Evolutionary conservation across 495 filamentous ascomycete genomes (phyloP).

Genomic region (Cercophora sp.): DNA sequence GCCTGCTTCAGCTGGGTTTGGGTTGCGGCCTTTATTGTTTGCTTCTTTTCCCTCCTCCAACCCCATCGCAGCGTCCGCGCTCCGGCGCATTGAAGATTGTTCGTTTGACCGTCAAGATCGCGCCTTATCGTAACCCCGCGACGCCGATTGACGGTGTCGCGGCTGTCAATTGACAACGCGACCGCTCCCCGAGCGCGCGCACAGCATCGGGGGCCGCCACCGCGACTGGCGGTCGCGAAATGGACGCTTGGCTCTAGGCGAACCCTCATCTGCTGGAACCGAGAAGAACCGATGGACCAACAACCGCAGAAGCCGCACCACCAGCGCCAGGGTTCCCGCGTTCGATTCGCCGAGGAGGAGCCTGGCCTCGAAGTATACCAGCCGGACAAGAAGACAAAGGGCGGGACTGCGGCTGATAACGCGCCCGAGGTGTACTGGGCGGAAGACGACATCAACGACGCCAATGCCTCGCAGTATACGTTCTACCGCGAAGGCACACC

Average conservation of each 20-base stretch:
- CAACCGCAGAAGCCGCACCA: constrained; percentile 15
- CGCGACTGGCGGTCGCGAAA: too few species aligned
- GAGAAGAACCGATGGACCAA: not conserved
- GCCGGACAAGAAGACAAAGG: not conserved
- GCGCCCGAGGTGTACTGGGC: constrained; percentile 29
- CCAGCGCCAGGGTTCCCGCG: constrained; percentile 24
- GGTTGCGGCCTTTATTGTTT: not conserved
- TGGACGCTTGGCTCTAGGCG: constrained; percentile 22
- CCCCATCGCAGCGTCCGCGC: not conserved
- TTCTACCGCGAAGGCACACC: constrained; percentile 38
- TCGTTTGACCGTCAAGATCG: too few species aligned
- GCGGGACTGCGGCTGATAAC: not conserved
- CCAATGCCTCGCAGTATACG: constrained; percentile 24
- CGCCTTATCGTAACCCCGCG: too few species aligned
- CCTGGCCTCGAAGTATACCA: constrained; percentile 11
- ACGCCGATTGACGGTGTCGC: not conserved
- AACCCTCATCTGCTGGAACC: not conserved
- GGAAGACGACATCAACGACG: constrained; percentile 23
- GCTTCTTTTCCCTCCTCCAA: not conserved
- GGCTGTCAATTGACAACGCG: not conserved
- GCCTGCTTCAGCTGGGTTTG: too few species aligned
- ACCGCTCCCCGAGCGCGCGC: not conserved
- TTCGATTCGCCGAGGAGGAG: constrained; percentile 27
- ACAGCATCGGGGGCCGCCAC: not conserved
- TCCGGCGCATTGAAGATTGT: not conserved